Conservation (phyloP, 139 green algal species). For the Edaphochlamys debaryana region DNA sequence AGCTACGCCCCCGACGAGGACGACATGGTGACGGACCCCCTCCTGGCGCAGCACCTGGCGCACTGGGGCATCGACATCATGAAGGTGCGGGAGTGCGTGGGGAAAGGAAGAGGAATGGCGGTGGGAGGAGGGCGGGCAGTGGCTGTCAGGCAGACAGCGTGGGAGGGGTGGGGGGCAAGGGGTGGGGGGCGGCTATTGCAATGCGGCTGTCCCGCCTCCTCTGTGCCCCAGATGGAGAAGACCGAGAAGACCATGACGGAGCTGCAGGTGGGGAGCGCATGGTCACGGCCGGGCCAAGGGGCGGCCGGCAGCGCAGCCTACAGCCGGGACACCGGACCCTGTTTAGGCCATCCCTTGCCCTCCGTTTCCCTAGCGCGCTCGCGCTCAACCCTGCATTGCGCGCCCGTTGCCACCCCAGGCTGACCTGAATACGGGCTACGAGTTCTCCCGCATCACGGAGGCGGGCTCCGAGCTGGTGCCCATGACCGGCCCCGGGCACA, state of each 20-base stretch:
- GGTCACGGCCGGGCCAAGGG: too few species aligned
- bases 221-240: constrained; percentile 88
- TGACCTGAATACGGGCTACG: constrained; percentile 89
- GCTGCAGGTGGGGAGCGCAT: too few species aligned
- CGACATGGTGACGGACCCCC: constrained; percentile 96
- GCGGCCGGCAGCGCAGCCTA: too few species aligned
- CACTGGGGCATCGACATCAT: constrained; percentile 99
- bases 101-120: neutral
- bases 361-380: too few species aligned
- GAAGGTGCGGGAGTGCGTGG: constrained; percentile 56
- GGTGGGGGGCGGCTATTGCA: neutral
- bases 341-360: too few species aligned
- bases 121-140: neutral
- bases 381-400: too few species aligned
- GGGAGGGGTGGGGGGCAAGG: neutral
- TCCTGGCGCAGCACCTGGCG: constrained; percentile 83
- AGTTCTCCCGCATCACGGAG: constrained; percentile 96
- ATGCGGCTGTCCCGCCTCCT: neutral
- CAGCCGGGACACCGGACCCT: too few species aligned
- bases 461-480: constrained; percentile 74
- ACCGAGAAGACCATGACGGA: constrained; percentile 98
- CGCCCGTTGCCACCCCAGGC: too few species aligned
- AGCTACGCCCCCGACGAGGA: constrained; percentile 92
- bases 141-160: too few species aligned
- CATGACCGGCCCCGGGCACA: constrained; percentile 79